These are phyloP conservation scores for Magnaporthiopsis poae DNA, from an alignment of 2,329 filamentous ascomycete genomes.

Conservation along the genomic window DNA sequence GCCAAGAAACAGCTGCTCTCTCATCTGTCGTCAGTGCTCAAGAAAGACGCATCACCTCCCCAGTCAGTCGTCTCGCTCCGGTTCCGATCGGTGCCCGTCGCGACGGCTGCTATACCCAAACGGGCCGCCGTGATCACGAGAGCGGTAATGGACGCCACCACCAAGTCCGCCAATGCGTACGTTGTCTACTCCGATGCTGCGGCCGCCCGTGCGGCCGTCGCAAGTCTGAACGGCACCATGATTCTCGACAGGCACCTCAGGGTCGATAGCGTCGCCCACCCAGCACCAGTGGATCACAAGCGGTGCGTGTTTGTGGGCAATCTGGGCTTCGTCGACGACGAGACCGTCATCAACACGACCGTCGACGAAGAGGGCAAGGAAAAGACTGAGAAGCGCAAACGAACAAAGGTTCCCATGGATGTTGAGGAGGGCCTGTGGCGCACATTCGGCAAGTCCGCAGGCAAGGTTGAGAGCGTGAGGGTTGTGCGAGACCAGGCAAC, in stretches of 20 bases:
- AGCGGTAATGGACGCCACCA: constrained; percentile 81
- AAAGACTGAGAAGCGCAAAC: constrained; percentile 52
- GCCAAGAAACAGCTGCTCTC: constrained; percentile 67
- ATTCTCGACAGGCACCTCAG: constrained; percentile 81
- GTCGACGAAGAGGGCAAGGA: constrained; percentile 57
- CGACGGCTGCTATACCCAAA: constrained; percentile 68
- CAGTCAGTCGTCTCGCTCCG: constrained; percentile 83
- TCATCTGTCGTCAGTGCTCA: constrained; percentile 69
- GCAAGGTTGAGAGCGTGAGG: constrained; percentile 83
- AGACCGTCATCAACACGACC: constrained; percentile 58
- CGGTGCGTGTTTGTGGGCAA: constrained; percentile 96
- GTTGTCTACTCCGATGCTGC: constrained; percentile 70
- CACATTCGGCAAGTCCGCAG: constrained; percentile 60
- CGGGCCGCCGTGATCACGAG: constrained; percentile 90
- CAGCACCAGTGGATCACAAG: constrained; percentile 68
- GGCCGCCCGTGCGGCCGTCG: constrained; percentile 66
- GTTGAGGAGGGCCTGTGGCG: constrained; percentile 88
- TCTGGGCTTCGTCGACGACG: constrained; percentile 88
- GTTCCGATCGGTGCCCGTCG: constrained; percentile 86
- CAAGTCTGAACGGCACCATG: constrained; percentile 70
- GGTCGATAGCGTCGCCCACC: constrained; percentile 84
- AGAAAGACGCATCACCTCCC: constrained; percentile 37
- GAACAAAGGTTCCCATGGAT: constrained; percentile 66
- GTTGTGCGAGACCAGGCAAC: constrained; percentile 84
- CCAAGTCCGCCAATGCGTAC: constrained; percentile 89